A percentile compares a stretch with the other conserved stretches of the same genome.
Conservation (phyloP, 2,329 filamentous ascomycete species). For the Fusarium pseudoanthophilum region DNA sequence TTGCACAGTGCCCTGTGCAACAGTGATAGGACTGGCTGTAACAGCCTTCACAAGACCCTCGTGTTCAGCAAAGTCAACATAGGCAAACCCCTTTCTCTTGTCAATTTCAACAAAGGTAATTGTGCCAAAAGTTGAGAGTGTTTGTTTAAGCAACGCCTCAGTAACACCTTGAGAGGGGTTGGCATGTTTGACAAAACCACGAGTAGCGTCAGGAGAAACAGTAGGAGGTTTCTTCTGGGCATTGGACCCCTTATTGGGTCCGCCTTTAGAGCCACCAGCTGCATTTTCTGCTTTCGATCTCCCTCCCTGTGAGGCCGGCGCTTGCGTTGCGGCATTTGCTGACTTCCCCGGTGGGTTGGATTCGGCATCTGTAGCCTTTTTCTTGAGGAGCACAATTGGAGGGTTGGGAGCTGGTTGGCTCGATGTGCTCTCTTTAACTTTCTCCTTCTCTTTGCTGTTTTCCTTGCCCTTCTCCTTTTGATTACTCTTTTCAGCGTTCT, state of each 20-base stretch:
- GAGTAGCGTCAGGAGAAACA: constrained; percentile 61
- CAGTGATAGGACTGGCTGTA: constrained; percentile 80
- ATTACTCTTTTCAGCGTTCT: constrained; percentile 54
- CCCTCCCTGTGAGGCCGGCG: constrained; percentile 47
- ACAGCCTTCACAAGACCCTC: constrained; percentile 81
- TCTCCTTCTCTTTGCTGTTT: constrained; percentile 38
- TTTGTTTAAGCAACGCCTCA: constrained; percentile 78
- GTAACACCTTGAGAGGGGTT: constrained; percentile 94
- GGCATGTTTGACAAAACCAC: constrained; percentile 82
- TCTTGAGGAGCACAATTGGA: constrained; percentile 57
- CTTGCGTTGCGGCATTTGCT: constrained; percentile 39
- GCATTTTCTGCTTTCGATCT: constrained; percentile 36
- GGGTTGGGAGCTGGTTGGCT: constrained; percentile 44
- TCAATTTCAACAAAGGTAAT: constrained; percentile 90
- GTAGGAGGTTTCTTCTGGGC: constrained; percentile 49
- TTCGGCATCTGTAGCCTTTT: constrained; percentile 45
- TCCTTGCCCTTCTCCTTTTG: constrained; percentile 53
- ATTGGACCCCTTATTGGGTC: constrained; percentile 40
- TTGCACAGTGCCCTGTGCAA: constrained; percentile 87
- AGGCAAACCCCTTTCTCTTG: constrained; percentile 93
- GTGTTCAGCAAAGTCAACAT: constrained; percentile 85
- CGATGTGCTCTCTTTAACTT: constrained; percentile 36
- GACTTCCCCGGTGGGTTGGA: constrained; percentile 39
- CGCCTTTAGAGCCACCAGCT: constrained; percentile 30
- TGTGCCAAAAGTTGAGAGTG: constrained; percentile 77